Percentiles rank a stretch among this genome's conserved stretches.
Evolutionary conservation across 768 basidiomycete genomes (phyloP).

Genomic region (Tremella yokohamensis): DNA sequence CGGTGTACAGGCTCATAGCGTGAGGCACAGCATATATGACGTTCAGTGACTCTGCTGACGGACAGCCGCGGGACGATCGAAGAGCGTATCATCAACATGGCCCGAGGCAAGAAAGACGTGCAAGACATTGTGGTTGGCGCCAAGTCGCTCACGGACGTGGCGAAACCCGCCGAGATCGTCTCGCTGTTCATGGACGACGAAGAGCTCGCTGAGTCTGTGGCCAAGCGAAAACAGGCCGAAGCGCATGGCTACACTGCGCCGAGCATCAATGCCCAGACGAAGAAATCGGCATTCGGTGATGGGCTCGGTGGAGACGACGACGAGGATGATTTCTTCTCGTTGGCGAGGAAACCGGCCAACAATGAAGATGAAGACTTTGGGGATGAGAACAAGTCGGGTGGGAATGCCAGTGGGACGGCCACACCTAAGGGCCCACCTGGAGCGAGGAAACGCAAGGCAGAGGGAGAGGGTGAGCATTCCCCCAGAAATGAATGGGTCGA

Average conservation of each 20-base stretch:
- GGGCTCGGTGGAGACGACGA: conserved; percentile 34
- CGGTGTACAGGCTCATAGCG: conserved; percentile 90
- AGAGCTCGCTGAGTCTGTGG: conserved; percentile 59
- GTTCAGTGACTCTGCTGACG: too few species aligned
- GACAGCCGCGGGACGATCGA: conserved; percentile 53
- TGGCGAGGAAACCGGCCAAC: conserved; percentile 26
- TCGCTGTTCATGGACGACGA: conserved; percentile 91
- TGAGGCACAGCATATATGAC: conserved; percentile 2
- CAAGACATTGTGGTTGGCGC: conserved; percentile 99
- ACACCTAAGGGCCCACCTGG: conserved; percentile 9
- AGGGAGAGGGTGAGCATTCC: conserved; percentile 31
- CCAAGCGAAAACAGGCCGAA: conserved; percentile 48
- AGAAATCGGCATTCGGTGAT: conserved; percentile 28
- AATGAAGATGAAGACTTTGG: conserved; percentile 46
- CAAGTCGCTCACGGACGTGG: conserved; percentile 86
- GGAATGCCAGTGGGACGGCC: conserved; percentile 7
- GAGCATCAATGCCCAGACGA: conserved; percentile 26
- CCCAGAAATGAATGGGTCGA: conserved; percentile 12
- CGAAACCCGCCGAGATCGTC: conserved; percentile 94
- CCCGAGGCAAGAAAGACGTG: conserved; percentile 94
- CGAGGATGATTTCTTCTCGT: conserved; percentile 48
- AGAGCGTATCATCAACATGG: conserved; percentile 93
- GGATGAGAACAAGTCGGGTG: conserved; percentile 21
- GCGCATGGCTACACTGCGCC: conserved; percentile 44
- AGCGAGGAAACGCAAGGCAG: conserved; percentile 27